Percentiles rank a stretch among this genome's conserved stretches.
Conservation (phyloP, 2,329 filamentous ascomycete species). For the Aspergillus luchuensis region DNA sequence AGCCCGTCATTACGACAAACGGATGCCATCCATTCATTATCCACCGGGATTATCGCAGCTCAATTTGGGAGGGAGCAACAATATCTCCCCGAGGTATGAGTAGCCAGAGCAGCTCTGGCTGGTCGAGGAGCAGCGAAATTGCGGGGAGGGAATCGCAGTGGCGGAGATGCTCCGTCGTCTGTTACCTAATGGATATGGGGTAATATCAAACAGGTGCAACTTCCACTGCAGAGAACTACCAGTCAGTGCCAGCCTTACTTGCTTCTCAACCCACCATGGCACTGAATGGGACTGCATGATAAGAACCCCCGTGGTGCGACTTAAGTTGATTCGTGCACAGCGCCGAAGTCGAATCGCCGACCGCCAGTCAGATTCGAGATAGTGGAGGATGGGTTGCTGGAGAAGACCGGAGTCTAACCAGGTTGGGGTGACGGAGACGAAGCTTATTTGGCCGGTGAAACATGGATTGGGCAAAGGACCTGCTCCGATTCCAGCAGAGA, state of each 20-base stretch:
- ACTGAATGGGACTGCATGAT: neutral
- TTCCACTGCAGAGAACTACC: neutral
- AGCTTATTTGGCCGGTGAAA: constrained; percentile 6
- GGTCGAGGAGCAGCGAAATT: neutral
- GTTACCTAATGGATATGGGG: constrained; percentile 32
- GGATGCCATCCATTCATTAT: neutral
- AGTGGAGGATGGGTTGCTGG: neutral
- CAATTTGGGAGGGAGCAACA: neutral
- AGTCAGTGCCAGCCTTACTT: neutral
- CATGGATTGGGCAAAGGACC: neutral
- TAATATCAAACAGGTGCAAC: constrained; percentile 8
- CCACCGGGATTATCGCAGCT: neutral
- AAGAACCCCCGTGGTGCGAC: neutral
- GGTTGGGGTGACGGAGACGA: constrained; percentile 5
- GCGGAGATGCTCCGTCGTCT: constrained; percentile 6
- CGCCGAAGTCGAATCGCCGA: constrained; percentile 15
- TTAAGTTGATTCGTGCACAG: constrained; percentile 3
- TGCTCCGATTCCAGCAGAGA: neutral
- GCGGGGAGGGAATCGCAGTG: constrained; percentile 6
- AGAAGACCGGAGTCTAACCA: neutral
- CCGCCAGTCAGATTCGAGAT: constrained; percentile 7
- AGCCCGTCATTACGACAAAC: too few relatives aligned
- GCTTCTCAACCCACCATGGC: neutral
- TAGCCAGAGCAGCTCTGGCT: neutral
- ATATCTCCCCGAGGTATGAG: neutral